Base-by-base conservation (phyloP, 2,329 filamentous ascomycete genomes). In the Celoporthe dispersa region DNA sequence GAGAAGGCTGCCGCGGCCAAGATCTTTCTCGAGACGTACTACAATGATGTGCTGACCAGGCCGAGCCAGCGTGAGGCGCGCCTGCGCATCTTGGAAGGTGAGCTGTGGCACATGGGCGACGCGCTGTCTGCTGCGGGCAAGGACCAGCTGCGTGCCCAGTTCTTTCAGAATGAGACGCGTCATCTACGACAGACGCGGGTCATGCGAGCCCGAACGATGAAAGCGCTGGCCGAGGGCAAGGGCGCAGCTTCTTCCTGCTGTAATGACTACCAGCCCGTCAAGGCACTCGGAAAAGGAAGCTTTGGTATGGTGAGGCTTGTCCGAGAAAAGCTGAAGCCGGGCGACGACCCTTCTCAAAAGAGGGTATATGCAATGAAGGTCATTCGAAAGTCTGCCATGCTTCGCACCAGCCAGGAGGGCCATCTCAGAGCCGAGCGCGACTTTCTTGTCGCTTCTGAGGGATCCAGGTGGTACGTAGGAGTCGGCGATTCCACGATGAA, bases 361-460 rank as follows among this genome's bases (percentile, higher is more conserved):
- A 86, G 92, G 69, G 89, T 97, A 0, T 98, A 91, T 78, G 96
- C 96, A 19, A 98, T 98, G 95, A 98, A 98, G 78, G 92, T 97
- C 41, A 98, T 98, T 74, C 90, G 92, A 70, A 99, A 99, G 78
- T 93, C 93, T 0, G 90, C 94, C 68, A 98, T 98, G 94, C 85
- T 98, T 68, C 89, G 91, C 16, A 96, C 94, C 71, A 91, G 91
- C 73, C 96, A 98, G 81, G 95, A 98, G 80, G 95, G 93, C 0
- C 96, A 98, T 81, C 81, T 99, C 28, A 90, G 94, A 48, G 95
- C 94, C 0, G 95, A 99, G 78, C 85, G 95, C 73, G 96, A 98
- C 76, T 97, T 98, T 73, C 86, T 99, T 9, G 94, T 97, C 35
- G 90, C 92, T 7, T 94, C 94, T 1, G 92, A 96, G 78, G 92